A percentile compares a stretch with the other conserved stretches of the same genome.
Evolutionary conservation across 495 filamentous ascomycete species (phyloP).

Genomic region (Tuber magnatum): DNA sequence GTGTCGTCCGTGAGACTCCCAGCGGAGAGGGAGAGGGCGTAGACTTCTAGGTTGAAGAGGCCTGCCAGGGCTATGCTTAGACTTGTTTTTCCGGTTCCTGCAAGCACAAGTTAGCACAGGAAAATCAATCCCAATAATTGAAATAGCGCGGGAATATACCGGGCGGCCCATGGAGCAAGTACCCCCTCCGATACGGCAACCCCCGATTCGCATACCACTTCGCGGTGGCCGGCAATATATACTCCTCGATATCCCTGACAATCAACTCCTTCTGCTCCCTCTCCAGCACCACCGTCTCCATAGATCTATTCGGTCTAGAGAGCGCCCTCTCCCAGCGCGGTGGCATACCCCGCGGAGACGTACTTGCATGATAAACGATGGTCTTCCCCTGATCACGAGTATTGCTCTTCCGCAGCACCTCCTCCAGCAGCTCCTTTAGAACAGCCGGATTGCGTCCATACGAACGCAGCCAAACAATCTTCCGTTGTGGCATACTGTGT

Average conservation of each 20-base stretch:
- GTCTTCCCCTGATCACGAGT: constrained; percentile 27
- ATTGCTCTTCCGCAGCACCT: constrained; percentile 18
- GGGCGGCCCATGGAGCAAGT: constrained; percentile 66
- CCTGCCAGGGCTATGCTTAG: constrained; percentile 61
- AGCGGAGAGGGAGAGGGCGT: constrained; percentile 58
- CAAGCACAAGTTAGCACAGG: constrained; percentile 13
- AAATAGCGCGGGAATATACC: constrained; percentile 15
- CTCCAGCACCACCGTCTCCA: constrained; percentile 78
- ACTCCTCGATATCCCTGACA: constrained; percentile 77
- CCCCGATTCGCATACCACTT: constrained; percentile 75
- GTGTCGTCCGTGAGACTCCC: constrained; percentile 60
- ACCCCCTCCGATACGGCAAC: constrained; percentile 87
- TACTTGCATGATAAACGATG: constrained; percentile 22
- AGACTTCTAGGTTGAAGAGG: constrained; percentile 61
- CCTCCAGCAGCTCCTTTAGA: constrained; percentile 24
- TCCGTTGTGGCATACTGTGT: not conserved
- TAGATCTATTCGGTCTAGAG: constrained; percentile 58
- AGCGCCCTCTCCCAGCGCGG: constrained; percentile 21
- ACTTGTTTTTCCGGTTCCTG: constrained; percentile 49
- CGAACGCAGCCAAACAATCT: constrained; percentile 14
- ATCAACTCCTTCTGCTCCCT: constrained; percentile 61
- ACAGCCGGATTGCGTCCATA: constrained; percentile 25
- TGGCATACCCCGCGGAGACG: constrained; percentile 11
- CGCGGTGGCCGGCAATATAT: constrained; percentile 63
- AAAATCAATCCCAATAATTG: not conserved